Base-by-base conservation (phyloP, 176 grass and related monocot species). In the Cenchrus fungigraminus region DNA sequence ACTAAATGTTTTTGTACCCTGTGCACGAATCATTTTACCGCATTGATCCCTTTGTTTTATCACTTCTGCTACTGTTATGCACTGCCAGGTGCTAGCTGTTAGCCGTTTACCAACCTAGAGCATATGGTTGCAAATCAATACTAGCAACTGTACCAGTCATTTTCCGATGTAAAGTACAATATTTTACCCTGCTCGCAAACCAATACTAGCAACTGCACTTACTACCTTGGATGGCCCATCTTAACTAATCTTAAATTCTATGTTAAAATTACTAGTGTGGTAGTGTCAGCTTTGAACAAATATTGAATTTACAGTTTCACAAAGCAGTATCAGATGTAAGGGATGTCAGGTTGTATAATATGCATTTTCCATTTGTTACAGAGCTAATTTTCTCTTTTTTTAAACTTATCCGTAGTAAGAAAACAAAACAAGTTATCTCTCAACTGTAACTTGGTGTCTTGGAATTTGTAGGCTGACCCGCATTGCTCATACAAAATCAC, bases 401-500 rank as follows among this genome's bases (percentile, higher is more conserved):
- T 57, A 5, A 28, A 13, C 47, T 74, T 68, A 45, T 45, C 43
- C 11, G 50, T 19, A 44, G 13, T 75, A 79, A 79, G 16, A 67
- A 79, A 79, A 59, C 3, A 62, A 57, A 83, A 66, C 9, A 55
- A 6, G 29, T 83, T 43, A 47, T 83, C 73, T 78, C n/a, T 90
- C 57, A 78, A 71, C 9, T 72, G 69, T 78, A 78, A 73, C 55
- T 73, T 4, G 9, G 12, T 87, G 28, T 46, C 37, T 86, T n/a
- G n/a, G 79, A 63, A 34, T 80, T 85, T 98, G 75, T 84, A 99
- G 97, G 90, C 88, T 64, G 93, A 99, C 68, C 93, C 97, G 32
- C 97, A 99, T 85, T 99, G 97, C 76, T 99, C 97, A 6, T 99
- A 99, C 55, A 86, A 76, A 89, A 78, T 94, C 59, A 86, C 46